phyloP scores from a whole-genome alignment of 1,284 basidiomycete genomes.

The Cryptococcus sp. region DNA sequence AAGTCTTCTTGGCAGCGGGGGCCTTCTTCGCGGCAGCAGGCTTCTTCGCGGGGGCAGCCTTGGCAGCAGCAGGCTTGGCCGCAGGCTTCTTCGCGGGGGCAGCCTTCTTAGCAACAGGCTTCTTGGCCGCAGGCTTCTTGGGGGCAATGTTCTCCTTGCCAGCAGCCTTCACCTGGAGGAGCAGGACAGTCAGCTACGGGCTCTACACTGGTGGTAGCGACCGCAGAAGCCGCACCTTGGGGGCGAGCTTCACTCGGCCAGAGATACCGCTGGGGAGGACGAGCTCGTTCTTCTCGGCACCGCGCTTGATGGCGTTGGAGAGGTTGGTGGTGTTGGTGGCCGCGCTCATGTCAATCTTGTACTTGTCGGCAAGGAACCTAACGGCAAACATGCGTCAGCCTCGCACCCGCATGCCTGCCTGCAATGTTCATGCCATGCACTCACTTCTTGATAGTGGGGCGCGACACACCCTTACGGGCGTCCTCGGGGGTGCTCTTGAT shows the following conservation, averaged over 20 bases:
- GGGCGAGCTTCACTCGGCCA: constrained; percentile 75
- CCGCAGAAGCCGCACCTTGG: constrained; percentile 49
- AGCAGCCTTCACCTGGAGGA: constrained; percentile 17
- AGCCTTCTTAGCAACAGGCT: constrained; percentile 7
- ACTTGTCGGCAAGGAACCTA: constrained; percentile 71
- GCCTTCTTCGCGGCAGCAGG: not conserved
- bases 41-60: constrained; percentile 2
- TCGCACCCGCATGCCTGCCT: not conserved
- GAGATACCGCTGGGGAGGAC: constrained; percentile 77
- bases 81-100: constrained; percentile 2
- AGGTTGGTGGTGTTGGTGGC: constrained; percentile 76
- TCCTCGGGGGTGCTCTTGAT: constrained; percentile 72
- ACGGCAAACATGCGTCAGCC: not conserved
- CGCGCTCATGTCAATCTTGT: constrained; percentile 69
- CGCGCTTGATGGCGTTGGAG: constrained; percentile 72
- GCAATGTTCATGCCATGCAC: constrained; percentile 24
- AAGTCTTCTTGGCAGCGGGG: constrained; percentile 20
- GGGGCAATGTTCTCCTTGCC: constrained; percentile 52
- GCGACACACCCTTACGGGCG: constrained; percentile 78
- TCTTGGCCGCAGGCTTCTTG: constrained; percentile 35
- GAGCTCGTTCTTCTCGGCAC: constrained; percentile 75
- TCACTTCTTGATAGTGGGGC: constrained; percentile 88
- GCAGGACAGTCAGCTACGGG: not conserved
- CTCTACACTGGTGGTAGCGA: not conserved
- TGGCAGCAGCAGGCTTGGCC: not conserved